phyloP scores from a whole-genome alignment of 805 yeast genomes.

The Wickerhamiella allomyrinae region DNA sequence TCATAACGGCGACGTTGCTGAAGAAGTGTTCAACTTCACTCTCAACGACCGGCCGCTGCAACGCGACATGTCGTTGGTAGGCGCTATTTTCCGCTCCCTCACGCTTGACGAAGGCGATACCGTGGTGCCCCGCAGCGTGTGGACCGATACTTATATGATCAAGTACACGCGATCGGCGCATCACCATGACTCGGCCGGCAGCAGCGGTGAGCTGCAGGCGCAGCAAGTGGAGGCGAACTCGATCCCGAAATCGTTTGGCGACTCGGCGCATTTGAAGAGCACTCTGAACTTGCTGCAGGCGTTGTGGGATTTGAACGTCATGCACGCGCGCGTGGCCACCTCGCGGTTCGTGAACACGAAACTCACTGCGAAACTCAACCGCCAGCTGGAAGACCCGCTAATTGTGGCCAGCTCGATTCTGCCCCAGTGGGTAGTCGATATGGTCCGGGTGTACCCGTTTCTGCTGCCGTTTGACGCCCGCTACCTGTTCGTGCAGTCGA shows the following conservation, averaged over 20 bases:
- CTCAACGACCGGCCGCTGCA: slow-evolving; percentile 5
- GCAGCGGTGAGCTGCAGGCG: background rate
- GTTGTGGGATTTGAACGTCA: slow-evolving; percentile 1
- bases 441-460: slow-evolving; percentile 67
- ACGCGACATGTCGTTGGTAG: slow-evolving; percentile 8
- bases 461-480: slow-evolving; percentile 75
- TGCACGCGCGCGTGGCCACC: slow-evolving; percentile 8
- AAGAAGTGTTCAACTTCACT: slow-evolving; percentile 2
- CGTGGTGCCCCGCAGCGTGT: slow-evolving; percentile 24
- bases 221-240: background rate
- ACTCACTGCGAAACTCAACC: slow-evolving; percentile 67
- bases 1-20: background rate
- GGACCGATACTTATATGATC: slow-evolving; percentile 40
- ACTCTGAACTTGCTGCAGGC: slow-evolving; percentile 1
- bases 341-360: slow-evolving; percentile 55
- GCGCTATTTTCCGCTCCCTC: slow-evolving; percentile 6
- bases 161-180: background rate
- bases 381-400: slow-evolving; percentile 81
- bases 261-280: background rate
- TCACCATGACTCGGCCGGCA: background rate
- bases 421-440: slow-evolving; percentile 69
- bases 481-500: slow-evolving; percentile 61
- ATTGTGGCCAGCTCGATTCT: slow-evolving; percentile 74
- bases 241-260: slow-evolving; percentile 6
- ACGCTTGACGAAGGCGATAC: slow-evolving; percentile 1